Evolutionary conservation across 169 alveolate species (phyloP), one percentile per base, ranked within the genome.

Genomic region (Eimeria tenella): DNA sequence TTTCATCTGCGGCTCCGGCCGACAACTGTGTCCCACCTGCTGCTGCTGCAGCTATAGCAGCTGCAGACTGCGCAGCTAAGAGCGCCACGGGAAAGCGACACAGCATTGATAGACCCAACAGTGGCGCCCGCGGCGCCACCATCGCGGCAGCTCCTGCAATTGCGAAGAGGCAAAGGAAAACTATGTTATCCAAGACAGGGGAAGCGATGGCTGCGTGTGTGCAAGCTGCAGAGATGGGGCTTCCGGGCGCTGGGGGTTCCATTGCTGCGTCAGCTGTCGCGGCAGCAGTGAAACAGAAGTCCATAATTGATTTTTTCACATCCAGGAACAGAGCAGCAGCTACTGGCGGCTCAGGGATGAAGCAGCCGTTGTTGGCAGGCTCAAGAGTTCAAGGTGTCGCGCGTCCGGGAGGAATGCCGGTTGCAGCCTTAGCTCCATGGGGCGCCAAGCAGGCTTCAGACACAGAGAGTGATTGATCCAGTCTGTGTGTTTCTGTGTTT

Each of bases 261-360:
- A 87, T 81, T n/a, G 91, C 77, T 25, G 70, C 95, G 7, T 56
- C 91, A 4, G 91, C 95, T 10, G 77, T 55, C 31, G 79, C 86
- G 5, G 83, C 88, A 7, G 90, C 94, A 19, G 65, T 65, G 4
- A 77, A 91, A 42, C 95, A 91, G 79, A 77, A 91, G 86, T 81
- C 95, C 53, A 91, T 91, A 15, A 77, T 91, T 13, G 95, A 91
- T 19, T 91, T 91, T 23, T 91, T 91, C 86, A 63, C 62, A 31
- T 71, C 95, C 17, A 77, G 92, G 79, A 91, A 77, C 79, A 81
- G 74, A 65, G 86, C 77, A 62, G 92, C 91, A 11, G 91, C 91
- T 50, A 31, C 91, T 5, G 91, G 81, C 21, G 52, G 21, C 21
- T 56, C 79, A 3, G 91, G 91, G 53, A 13, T 62, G 52, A 58